Percentiles rank a stretch among this genome's conserved stretches.
These are phyloP conservation scores for Annulohypoxylon stygium DNA, from an alignment of 495 filamentous ascomycete genomes.

Conservation along the genomic window DNA sequence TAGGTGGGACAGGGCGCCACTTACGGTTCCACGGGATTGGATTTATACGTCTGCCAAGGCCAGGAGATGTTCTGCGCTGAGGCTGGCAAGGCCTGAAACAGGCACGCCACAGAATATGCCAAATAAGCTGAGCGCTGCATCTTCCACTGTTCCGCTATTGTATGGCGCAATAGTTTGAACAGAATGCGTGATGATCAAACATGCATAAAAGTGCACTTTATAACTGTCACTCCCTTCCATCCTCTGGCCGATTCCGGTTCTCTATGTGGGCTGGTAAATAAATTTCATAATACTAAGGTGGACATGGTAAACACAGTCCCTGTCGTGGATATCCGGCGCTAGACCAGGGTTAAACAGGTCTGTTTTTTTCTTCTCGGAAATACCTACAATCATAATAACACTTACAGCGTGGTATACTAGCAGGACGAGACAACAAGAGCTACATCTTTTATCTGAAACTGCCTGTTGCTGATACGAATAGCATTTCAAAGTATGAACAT, in stretches of 20 bases:
- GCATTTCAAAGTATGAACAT: too few relatives aligned
- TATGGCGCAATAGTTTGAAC: not conserved
- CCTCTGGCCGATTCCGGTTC: not conserved
- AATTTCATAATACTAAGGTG: not conserved
- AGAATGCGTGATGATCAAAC: not conserved
- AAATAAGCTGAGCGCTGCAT: conserved; percentile 10
- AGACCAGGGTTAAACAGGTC: not conserved
- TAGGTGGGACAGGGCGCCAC: not conserved
- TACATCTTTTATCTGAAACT: not conserved
- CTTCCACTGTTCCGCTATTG: conserved; percentile 1
- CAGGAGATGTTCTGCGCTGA: conserved; percentile 31
- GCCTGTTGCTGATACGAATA: not conserved
- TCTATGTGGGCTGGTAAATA: not conserved
- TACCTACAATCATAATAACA: not conserved
- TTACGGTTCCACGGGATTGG: conserved; percentile 33
- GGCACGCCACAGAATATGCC: conserved; percentile 6
- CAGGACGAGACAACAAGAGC: not conserved
- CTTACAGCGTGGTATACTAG: not conserved
- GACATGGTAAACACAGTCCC: not conserved
- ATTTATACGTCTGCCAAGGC: conserved; percentile 44
- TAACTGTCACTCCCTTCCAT: not conserved
- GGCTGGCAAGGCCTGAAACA: conserved; percentile 9
- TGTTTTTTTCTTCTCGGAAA: not conserved
- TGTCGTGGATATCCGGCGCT: not conserved
- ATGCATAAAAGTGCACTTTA: not conserved